Base-by-base conservation (phyloP, 1,139 yeast species). In the Geotrichum macrosporum region DNA sequence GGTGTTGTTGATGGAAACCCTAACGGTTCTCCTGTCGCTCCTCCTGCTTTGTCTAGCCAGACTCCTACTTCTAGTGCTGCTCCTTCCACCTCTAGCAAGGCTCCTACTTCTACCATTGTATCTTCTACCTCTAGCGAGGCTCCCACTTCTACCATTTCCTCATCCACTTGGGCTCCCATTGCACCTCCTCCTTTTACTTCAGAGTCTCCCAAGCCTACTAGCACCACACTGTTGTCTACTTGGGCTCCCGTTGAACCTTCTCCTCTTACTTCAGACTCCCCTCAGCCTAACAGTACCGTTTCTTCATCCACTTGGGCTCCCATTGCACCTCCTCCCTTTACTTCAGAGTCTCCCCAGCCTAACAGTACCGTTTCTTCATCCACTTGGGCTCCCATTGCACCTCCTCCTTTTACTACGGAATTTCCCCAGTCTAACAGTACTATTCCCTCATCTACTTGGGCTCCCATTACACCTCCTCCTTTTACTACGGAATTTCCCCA, bases 1-100 rank as follows among this genome's bases (percentile, higher is more conserved):
- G 95, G 95, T 50, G 62, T 67, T 46, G 73, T 85, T 41, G 73
- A 79, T 15, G 46, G 44, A 6, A 20, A 40, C 19, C 35, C 35
- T 36, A 53, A 55, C 26, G 50, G 59, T 19, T 41, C 52, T 21
- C 30, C 56, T 48, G 46, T 46, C 35, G 40, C 58, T 16, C 43
- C 46, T 30, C 31, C 41, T 21, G 32, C 48, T 29, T 24, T 45
- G 19, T 21, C 47, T 13, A n/a, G 45, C 21, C 35, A 35, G 19
- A 20, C 53, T 44, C 22, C 49, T 3, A 15, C 47, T 13, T 10
- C 47, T 19, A 19, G 46, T 15, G 32, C 51, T 22, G 24, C 45
- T 37, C 12, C 46, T 37, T 33, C 49, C 19, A 26, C 40, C 16
- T 24, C 34, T 2, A 32, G 31, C 6, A 3, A 16, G 15, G 29